phyloP scores from a whole-genome alignment of 2,329 filamentous ascomycete species.

The Aureobasidium sp. region DNA sequence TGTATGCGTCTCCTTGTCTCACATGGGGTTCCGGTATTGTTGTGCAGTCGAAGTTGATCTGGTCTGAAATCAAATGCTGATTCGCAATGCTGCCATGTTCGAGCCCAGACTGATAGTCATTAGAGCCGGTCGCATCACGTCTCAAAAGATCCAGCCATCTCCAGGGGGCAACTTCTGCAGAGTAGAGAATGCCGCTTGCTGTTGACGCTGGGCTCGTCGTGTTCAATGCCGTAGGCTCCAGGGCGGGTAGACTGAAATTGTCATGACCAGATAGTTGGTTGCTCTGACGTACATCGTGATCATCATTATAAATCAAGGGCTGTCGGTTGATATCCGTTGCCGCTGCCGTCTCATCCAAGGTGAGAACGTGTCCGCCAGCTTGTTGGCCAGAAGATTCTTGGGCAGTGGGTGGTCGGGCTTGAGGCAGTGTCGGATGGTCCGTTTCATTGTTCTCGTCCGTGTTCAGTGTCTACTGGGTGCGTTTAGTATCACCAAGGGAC shows the following conservation, averaged over 20 bases:
- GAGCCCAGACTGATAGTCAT: neutral
- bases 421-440: too few relatives aligned
- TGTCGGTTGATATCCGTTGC: neutral
- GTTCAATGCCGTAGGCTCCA: neutral
- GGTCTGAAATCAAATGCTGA: neutral
- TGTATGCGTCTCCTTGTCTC: neutral
- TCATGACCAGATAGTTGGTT: neutral
- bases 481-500: too few relatives aligned
- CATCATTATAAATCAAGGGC: neutral
- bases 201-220: neutral
- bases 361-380: too few relatives aligned
- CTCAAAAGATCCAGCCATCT: neutral
- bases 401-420: too few relatives aligned
- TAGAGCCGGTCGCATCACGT: neutral
- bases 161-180: neutral
- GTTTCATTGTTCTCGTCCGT: too few relatives aligned
- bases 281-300: neutral
- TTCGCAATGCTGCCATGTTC: neutral
- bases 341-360: too few relatives aligned
- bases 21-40: too few relatives aligned
- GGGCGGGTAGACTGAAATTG: neutral
- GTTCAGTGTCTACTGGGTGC: too few relatives aligned
- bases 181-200: neutral
- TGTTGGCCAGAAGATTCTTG: too few relatives aligned
- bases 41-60: neutral